Evolutionary conservation across 2,329 filamentous ascomycete genomes (phyloP), one percentile per base, ranked within the genome.

Genomic region (Venturia pyrina): DNA sequence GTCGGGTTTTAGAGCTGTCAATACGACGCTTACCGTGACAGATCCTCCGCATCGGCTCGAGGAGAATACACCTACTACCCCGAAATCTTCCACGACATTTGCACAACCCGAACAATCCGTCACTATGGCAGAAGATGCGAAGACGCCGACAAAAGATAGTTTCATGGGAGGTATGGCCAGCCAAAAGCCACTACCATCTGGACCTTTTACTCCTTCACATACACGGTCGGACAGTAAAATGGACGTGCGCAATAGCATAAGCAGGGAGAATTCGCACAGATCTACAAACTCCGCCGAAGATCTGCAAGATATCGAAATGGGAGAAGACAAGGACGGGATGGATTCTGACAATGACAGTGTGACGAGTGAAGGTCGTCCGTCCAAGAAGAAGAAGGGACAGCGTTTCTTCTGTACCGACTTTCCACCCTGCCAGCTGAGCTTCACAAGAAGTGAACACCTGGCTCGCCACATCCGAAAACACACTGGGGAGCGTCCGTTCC

Each of bases 391-490:
- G 79, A 96, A 96, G 77, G 91, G 92, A 0, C 92, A 97, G 75
- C 87, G 91, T 59, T 99, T 99, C 77, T 97, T 93, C 77, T 99
- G 95, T 78, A 96, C 89, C 4, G 92, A 96, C 41, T 98, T 91
- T 71, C 93, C 93, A 34, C 93, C 93, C 4, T 99, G 95, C 77
- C 93, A 89, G 72, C 77, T 99, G 66, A 97, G 92, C 76, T 99
- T 99, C 74, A 98, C 95, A 0, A 83, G 95, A 68, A 98, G 93
- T 73, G 95, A 99, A 75, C 95, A 99, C 80, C 78, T 99, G 68
- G 93, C 93, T 19, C 85, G 95, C 63, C 95, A 99, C 73, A 98
- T 99, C 71, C 95, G 92, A 72, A 98, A 98, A 84, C 95, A 99
- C 73, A 99, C 95, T 0, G 95, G 95, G 64, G 95, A 99, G 79